A percentile compares a stretch with the other conserved stretches of the same genome.
phyloP scores from a whole-genome alignment of 352 stramenopile genomes.

The Phytopythium chamaehyphon region DNA sequence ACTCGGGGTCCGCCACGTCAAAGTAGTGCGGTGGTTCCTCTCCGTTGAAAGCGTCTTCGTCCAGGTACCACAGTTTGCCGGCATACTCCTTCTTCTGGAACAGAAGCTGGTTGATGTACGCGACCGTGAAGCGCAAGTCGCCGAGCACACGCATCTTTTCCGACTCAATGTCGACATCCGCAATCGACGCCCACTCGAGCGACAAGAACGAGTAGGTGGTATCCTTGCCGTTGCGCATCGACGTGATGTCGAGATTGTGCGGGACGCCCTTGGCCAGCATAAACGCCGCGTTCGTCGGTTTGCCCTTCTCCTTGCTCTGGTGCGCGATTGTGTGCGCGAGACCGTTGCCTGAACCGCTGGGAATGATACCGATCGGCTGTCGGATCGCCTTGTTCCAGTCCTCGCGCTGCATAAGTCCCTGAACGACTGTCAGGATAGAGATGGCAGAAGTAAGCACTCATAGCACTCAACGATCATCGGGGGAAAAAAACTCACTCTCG shows the following conservation, averaged over 20 bases:
- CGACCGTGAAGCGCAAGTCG: constrained; percentile 57
- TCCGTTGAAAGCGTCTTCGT: constrained; percentile 22
- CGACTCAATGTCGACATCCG: constrained; percentile 75
- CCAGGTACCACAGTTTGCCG: constrained; percentile 59
- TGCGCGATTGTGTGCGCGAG: constrained; percentile 60
- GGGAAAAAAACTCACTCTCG: constrained; percentile 32
- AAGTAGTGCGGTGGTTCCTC: constrained; percentile 30
- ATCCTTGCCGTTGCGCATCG: constrained; percentile 50
- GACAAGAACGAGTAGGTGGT: constrained; percentile 78
- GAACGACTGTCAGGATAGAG: constrained; percentile 36
- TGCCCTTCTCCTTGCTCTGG: constrained; percentile 36
- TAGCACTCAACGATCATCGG: too few relatives aligned
- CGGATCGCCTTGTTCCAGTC: constrained; percentile 74
- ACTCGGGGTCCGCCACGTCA: constrained; percentile 26
- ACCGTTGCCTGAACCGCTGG: constrained; percentile 61
- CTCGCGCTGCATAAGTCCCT: constrained; percentile 62
- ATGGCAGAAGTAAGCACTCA: too few relatives aligned
- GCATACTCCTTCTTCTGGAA: constrained; percentile 47
- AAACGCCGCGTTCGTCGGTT: constrained; percentile 50
- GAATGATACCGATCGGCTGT: constrained; percentile 59
- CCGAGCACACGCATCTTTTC: constrained; percentile 70
- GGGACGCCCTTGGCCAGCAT: constrained; percentile 60
- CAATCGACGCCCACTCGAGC: constrained; percentile 79
- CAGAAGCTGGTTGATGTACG: constrained; percentile 52
- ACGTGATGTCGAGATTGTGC: constrained; percentile 66